Percentiles rank a stretch among this genome's conserved stretches.
phyloP scores from a whole-genome alignment of 1,284 basidiomycete species.

The Trichosporon sp. region DNA sequence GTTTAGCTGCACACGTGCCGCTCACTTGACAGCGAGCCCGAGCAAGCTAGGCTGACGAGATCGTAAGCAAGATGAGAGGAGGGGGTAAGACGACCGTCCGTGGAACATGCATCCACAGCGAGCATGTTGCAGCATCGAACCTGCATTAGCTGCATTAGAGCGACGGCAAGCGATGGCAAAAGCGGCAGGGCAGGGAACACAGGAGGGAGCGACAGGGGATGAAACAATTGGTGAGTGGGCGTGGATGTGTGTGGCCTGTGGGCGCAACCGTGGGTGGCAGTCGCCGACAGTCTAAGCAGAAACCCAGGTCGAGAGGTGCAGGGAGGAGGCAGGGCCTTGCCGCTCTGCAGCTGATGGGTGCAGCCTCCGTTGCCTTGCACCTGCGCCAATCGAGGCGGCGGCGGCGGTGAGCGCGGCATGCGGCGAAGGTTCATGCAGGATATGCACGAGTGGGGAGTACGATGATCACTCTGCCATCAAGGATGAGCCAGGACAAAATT shows the following conservation, averaged over 20 bases:
- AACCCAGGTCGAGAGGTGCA: no score
- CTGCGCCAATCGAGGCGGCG: no score
- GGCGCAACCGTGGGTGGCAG: neutral
- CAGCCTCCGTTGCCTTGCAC: no score
- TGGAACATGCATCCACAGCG: neutral
- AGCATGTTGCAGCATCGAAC: neutral
- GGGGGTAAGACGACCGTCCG: neutral
- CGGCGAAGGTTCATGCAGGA: neutral
- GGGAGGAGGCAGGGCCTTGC: no score
- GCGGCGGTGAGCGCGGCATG: neutral
- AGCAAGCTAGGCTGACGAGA: no score
- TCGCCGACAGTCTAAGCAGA: no score
- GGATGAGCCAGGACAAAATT: neutral
- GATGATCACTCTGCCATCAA: neutral
- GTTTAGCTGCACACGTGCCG: no score
- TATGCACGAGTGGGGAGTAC: no score
- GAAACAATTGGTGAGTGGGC: neutral
- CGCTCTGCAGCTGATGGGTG: no score
- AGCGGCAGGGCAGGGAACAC: neutral
- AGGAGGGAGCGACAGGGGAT: neutral
- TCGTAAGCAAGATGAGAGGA: neutral
- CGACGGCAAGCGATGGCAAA: neutral
- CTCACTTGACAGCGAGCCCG: no score
- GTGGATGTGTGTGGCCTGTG: neutral
- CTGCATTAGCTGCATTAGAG: no score